Base-by-base conservation (phyloP, 2,329 filamentous ascomycete species). In the Pseudocercospora musae region DNA sequence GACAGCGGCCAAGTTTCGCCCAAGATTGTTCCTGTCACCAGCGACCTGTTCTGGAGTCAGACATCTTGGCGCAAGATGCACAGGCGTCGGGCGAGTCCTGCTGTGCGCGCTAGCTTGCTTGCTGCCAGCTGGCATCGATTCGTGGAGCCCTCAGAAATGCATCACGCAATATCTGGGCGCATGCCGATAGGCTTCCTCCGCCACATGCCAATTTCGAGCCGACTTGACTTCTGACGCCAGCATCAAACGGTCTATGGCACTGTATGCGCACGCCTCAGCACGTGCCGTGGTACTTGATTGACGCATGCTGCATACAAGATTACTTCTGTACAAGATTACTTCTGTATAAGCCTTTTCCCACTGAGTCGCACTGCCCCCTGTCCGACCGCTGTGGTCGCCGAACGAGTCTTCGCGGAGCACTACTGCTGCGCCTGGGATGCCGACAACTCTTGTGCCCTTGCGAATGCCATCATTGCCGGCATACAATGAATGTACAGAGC, bases 101-200 rank as follows among this genome's bases (percentile, higher is more conserved):
- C 37, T 40, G 53, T 56, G 53, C 20, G 33, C 18, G 53, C 37
- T 40, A 27, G 27, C 31, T 56, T 25, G 53, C 29, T n/a, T n/a
- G n/a, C 37, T 25, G n/a, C 20, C n/a, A 29, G 46, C 27, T 52
- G 57, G 57, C 31, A 27, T 33, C 27, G 56, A 59, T 59, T 46
- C 46, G 57, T 42, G 57, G 29, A 52, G 57, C 57, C 58, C 44
- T 25, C 49, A 21, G 27, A 25, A 42, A 37, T 44, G 23, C 18
- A 62, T 57, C 55, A 49, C 55, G 55, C 55, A 57, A 57, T 57
- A 44, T 57, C 40, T 44, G 50, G 56, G 37, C 50, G 56, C 29
- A 37, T 53, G 44, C 60, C 60, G 60, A 62, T 62, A 62, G 60
- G 60, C 60, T 59, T 54, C 52, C 27, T 21, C 42, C 27, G 21